Evolutionary conservation across 768 basidiomycete genomes (phyloP).

Genomic region (Stropharia rugosoannulata): DNA sequence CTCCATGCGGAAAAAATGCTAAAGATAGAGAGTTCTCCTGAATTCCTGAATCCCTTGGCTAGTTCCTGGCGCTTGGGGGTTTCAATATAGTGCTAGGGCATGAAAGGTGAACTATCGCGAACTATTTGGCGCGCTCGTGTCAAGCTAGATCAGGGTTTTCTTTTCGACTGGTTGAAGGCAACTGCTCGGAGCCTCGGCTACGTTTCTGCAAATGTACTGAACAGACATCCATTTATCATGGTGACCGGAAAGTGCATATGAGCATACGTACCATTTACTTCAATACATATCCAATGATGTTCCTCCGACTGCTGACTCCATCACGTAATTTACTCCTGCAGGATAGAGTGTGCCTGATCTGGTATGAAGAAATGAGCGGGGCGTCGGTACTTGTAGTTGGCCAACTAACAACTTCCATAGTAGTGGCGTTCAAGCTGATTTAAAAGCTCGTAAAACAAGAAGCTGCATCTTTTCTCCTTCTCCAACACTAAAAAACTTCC

Average conservation of each 20-base stretch:
- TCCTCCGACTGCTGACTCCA: not conserved
- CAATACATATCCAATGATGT: not conserved
- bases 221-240: too few species aligned
- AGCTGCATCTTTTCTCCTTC: conserved; percentile 1
- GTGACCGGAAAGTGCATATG: not conserved
- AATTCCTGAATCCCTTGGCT: conserved; percentile 10
- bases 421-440: conserved; percentile 18
- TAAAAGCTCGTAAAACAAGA: conserved; percentile 6
- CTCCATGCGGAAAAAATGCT: conserved; percentile 18
- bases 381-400: not conserved
- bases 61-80: conserved; percentile 15
- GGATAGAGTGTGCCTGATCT: conserved; percentile 5
- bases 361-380: too few species aligned
- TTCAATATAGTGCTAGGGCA: conserved; percentile 1
- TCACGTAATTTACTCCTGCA: conserved; percentile 5
- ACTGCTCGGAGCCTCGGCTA: too few species aligned
- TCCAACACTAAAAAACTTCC: not conserved
- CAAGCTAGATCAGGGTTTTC: too few species aligned
- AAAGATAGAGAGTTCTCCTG: conserved; percentile 11
- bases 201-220: too few species aligned
- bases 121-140: not conserved
- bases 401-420: not conserved
- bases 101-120: not conserved
- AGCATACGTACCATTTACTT: not conserved
- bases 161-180: too few species aligned